A percentile compares a stretch with the other conserved stretches of the same genome.
These are phyloP conservation scores for Malus sieversii DNA, from an alignment of 306 rosid species.

Conservation along the genomic window DNA sequence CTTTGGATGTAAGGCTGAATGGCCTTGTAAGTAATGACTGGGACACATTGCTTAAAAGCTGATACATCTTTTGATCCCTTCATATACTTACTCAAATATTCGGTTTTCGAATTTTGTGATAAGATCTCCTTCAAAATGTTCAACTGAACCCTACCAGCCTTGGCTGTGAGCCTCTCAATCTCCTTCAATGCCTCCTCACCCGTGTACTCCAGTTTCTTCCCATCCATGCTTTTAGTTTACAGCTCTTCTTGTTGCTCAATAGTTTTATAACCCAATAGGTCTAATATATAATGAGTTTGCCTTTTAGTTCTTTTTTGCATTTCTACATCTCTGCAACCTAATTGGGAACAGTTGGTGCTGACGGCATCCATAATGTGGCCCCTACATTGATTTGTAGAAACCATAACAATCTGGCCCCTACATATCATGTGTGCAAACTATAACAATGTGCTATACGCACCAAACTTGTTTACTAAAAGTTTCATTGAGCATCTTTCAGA, in stretches of 20 bases:
- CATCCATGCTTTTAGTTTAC: conserved; percentile 40
- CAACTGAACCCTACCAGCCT: conserved; percentile 62
- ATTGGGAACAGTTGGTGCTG: conserved; percentile 30
- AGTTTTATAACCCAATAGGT: conserved; percentile 22
- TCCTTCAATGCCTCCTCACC: conserved; percentile 75
- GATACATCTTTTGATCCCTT: conserved; percentile 24
- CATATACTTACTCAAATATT: conserved; percentile 58
- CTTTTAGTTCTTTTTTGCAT: background rate
- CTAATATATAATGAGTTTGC: conserved; percentile 25
- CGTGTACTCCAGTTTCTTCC: conserved; percentile 79
- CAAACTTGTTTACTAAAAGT: background rate
- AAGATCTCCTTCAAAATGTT: conserved; percentile 57
- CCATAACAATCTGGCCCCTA: background rate
- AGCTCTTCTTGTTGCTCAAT: conserved; percentile 3
- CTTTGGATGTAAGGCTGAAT: conserved; percentile 57
- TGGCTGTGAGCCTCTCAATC: conserved; percentile 69
- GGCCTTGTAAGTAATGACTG: conserved; percentile 48
- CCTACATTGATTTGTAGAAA: background rate
- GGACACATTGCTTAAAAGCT: conserved; percentile 52
- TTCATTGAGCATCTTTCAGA: background rate
- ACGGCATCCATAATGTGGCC: conserved; percentile 33
- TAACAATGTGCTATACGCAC: background rate
- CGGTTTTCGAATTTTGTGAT: conserved; percentile 50
- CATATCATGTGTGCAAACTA: background rate
- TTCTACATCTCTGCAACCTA: conserved; percentile 23